A percentile compares a stretch with the other conserved stretches of the same genome.
Evolutionary conservation across 495 filamentous ascomycete genomes (phyloP).

Genomic region (Extremus antarcticus): DNA sequence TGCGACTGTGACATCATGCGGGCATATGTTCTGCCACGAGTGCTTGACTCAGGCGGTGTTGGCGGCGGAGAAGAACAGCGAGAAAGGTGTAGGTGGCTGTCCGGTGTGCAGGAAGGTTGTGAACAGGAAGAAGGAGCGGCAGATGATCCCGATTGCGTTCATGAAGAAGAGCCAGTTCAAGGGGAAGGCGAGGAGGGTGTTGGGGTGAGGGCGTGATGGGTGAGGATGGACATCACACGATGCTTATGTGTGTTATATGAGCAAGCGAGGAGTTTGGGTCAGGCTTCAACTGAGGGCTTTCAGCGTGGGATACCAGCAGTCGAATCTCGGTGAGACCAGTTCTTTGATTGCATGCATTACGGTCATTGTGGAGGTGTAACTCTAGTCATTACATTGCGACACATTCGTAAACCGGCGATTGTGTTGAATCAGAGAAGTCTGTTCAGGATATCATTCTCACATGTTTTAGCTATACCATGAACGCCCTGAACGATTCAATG

Average conservation of each 20-base stretch:
- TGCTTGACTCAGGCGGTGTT: conserved; percentile 68
- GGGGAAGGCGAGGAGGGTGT: conserved; percentile 4
- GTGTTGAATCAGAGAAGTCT: too few species aligned
- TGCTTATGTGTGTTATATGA: too few species aligned
- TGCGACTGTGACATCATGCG: conserved; percentile 70
- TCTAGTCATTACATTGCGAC: too few species aligned
- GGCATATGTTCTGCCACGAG: conserved; percentile 75
- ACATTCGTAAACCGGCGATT: too few species aligned
- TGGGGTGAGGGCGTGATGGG: background rate
- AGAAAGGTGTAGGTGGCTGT: conserved; percentile 25
- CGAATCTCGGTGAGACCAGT: too few species aligned
- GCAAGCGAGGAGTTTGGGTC: conserved; percentile 1
- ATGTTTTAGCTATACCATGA: too few species aligned
- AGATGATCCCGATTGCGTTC: conserved; percentile 25
- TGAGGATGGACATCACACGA: too few species aligned
- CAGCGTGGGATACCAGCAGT: too few species aligned
- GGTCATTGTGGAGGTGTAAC: background rate
- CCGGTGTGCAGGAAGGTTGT: conserved; percentile 30
- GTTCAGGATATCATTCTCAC: too few species aligned
- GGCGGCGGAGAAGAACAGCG: conserved; percentile 40
- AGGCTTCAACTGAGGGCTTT: too few species aligned
- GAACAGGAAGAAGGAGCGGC: conserved; percentile 17
- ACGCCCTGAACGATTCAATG: too few species aligned
- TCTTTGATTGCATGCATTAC: too few species aligned
- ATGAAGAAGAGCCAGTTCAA: conserved; percentile 24